Base-by-base conservation (phyloP, 208 protist species). In the Trypanosoma melophagium region DNA sequence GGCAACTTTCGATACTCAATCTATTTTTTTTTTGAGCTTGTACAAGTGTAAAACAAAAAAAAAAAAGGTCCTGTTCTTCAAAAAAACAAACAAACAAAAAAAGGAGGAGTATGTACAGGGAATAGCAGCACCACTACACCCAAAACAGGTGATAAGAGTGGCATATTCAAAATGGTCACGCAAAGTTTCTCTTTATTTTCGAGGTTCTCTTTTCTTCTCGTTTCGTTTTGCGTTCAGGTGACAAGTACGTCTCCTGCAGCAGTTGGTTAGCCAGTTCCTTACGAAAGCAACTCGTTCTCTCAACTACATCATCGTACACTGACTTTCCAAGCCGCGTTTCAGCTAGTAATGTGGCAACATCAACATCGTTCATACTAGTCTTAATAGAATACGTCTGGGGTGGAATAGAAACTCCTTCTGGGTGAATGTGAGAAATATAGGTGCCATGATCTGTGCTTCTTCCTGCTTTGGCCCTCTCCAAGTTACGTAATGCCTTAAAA, bases 221-320 rank as follows among this genome's bases (percentile, higher is more conserved):
- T 25, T 56, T 68, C 12, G 40, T 60, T 40, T 47, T 24, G 1
- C 55, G 35, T 38, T 7, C 17, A 13, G 60, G 54, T 10, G 45
- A 17, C 40, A 74, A 56, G 35, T 74, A 74, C n/a, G 69, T 58
- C 21, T 68, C 22, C 21, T 41, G 17, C 21, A 79, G 55, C 41
- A 74, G 50, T 22, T 45, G 5, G 45, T 74, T 81, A 55, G 44
- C 55, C 10, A 62, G 54, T 24, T 57, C 21, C 2, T 69, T 61
- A 17, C 88, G 84, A 56, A 94, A 79, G 41, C 74, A 52, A 12
- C 76, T 53, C 0, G 84, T 84, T 17, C 86, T 69, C 7, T 80
- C 63, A 22, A 94, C 70, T 10, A 92, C 69, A 74, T 92, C 85
- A 71, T 94, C 88, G 66, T 94, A 94, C 13, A 94, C 88, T 5